Base-by-base conservation (phyloP, 345 rosid species). In the Gossypium stocksii region DNA sequence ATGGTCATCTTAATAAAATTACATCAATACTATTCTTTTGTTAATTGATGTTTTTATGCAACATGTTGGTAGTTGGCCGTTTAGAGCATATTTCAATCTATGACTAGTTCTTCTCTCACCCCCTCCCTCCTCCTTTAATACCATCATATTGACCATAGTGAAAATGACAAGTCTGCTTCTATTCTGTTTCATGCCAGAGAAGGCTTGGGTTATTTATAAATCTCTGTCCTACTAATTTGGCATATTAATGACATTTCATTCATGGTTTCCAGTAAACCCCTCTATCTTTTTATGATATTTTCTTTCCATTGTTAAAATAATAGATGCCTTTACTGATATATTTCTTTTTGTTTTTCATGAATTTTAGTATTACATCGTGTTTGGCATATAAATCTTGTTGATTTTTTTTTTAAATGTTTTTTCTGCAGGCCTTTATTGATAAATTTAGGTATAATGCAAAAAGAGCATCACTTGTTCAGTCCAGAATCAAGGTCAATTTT, bases 381-480 rank as follows among this genome's bases (percentile, higher is more conserved):
- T 22, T 78, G 71, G 79, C 80, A 62, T 34, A 13, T 22, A 45
- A 34, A n/a, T 78, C 11, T 7, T 34, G 41, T 34, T 34, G 41
- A 34, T 34, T 34, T 34, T 34, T 34, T 34, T 34, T 34, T 0
- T 1, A 34, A 34, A 14, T 79, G 51, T 72, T 48, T 49, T 62
- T 66, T 44, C 15, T 20, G 84, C 91, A 95, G 98, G 83, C 96
- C 49, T 95, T 95, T 82, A 95, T 95, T 74, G 99, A 95, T 83
- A 95, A 95, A 85, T 95, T 95, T 85, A 97, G 99, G 54, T 95
- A 87, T 80, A 95, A 95, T 84, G 99, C 99, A 65, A 95, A 95
- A 83, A 93, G 99, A 85, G 99, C 99, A 61, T 89, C 99, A 44
- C 99, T 95, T 80, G 99, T 95, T 78, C 99, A 95, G 88, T 95